phyloP scores from a whole-genome alignment of 805 yeast genomes.

The Kluyveromyces siamensis region DNA sequence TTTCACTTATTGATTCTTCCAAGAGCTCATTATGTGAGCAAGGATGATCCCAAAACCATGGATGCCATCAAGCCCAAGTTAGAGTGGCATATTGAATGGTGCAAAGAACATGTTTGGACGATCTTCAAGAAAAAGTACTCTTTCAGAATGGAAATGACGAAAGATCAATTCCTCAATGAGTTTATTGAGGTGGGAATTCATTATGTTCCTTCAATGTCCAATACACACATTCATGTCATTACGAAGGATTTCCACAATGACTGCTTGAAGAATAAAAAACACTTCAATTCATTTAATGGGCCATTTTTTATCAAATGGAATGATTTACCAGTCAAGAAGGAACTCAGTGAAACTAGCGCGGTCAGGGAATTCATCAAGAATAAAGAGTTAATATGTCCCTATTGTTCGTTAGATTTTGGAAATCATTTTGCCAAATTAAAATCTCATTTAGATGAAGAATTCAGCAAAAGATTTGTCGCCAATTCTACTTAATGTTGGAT shows the following conservation, averaged over 20 bases:
- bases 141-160: conserved; percentile 7
- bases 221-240: conserved; percentile 66
- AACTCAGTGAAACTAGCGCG: conserved; percentile 31
- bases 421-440: conserved; percentile 37
- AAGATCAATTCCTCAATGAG: conserved; percentile 11
- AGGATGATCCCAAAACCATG: conserved; percentile 41
- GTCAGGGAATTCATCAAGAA: conserved; percentile 25
- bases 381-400: conserved; percentile 33
- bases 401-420: conserved; percentile 34
- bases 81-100: conserved; percentile 26
- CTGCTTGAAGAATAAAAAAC: conserved; percentile 49
- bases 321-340: conserved; percentile 33
- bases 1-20: conserved; percentile 59
- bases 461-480: conserved; percentile 14
- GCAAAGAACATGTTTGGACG: conserved; percentile 25
- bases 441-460: conserved; percentile 33
- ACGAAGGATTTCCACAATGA: conserved; percentile 53
- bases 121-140: conserved; percentile 10
- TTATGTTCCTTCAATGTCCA: conserved; percentile 57
- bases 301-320: conserved; percentile 52
- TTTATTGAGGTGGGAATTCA: conserved; percentile 55
- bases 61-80: conserved; percentile 30
- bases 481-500: not conserved
- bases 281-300: conserved; percentile 65
- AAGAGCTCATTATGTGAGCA: conserved; percentile 33